Percentiles rank a stretch among this genome's conserved stretches.
These are phyloP conservation scores for Lepidopterella palustris DNA, from an alignment of 495 filamentous ascomycete species.

Conservation along the genomic window DNA sequence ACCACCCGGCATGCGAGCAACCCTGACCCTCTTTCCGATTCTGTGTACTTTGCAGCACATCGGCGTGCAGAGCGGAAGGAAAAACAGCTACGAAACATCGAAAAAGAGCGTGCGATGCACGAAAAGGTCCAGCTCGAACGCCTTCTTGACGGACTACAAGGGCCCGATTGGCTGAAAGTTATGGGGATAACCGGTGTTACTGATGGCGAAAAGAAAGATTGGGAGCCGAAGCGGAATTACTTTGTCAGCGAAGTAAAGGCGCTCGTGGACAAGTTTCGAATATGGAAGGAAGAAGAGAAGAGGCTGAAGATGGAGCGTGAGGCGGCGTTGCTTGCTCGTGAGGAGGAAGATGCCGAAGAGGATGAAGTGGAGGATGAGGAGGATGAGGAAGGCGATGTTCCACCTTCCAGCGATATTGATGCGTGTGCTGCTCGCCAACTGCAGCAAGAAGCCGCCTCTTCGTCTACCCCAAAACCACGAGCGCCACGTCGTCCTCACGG, in stretches of 20 bases:
- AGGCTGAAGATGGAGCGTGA: constrained; percentile 65
- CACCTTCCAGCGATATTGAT: constrained; percentile 65
- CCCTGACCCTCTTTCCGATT: constrained; percentile 63
- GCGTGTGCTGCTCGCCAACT: constrained; percentile 66
- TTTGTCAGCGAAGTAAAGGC: constrained; percentile 74
- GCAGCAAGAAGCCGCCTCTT: constrained; percentile 51
- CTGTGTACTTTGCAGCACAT: constrained; percentile 61
- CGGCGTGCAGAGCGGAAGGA: constrained; percentile 78
- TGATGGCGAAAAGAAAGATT: constrained; percentile 73
- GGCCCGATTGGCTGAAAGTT: constrained; percentile 86
- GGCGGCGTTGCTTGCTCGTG: constrained; percentile 39
- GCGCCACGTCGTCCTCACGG: not conserved
- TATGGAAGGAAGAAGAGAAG: constrained; percentile 89
- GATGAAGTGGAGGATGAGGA: constrained; percentile 26
- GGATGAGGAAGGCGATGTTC: constrained; percentile 42
- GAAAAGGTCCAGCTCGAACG: constrained; percentile 83
- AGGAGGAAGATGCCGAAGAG: constrained; percentile 33
- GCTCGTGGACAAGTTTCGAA: constrained; percentile 77
- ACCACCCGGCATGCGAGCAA: constrained; percentile 27
- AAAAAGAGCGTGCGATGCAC: constrained; percentile 85
- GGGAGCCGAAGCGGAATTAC: constrained; percentile 75
- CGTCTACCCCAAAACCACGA: not conserved
- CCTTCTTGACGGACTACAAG: constrained; percentile 75
- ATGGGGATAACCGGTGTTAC: constrained; percentile 89
- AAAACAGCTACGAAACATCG: constrained; percentile 87